Evolutionary conservation across 2,329 filamentous ascomycete species (phyloP).

Genomic region (Apiospora sp.): DNA sequence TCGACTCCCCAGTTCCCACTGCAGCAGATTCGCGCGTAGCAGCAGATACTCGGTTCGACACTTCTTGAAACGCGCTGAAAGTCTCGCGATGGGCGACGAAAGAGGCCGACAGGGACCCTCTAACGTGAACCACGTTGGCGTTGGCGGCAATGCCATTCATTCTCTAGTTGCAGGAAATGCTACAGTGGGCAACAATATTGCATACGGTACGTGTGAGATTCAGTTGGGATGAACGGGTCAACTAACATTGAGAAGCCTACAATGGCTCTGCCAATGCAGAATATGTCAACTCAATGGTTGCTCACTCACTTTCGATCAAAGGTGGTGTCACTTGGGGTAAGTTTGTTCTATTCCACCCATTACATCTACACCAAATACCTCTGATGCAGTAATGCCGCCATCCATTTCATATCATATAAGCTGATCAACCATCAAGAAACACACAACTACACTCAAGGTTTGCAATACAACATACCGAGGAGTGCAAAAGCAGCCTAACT

Average conservation of each 20-base stretch:
- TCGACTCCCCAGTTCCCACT: not conserved
- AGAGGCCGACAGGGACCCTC: not conserved
- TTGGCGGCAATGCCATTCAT: not conserved
- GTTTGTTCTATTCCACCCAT: not conserved
- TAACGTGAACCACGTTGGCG: not conserved
- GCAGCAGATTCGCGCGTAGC: too few relatives aligned
- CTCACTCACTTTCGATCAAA: not conserved
- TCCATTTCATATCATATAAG: not conserved
- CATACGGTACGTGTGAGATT: not conserved
- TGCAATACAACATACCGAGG: not conserved
- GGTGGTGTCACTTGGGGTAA: not conserved
- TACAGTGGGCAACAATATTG: not conserved
- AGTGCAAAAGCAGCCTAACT: not conserved
- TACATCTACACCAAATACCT: not conserved
- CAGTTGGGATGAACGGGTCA: too few relatives aligned
- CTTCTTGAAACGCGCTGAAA: not conserved
- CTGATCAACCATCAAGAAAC: not conserved
- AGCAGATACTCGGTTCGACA: too few relatives aligned
- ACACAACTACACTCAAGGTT: not conserved
- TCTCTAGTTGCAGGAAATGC: not conserved
- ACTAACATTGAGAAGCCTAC: not conserved
- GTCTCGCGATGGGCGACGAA: not conserved
- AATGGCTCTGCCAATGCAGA: not conserved
- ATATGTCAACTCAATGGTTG: not conserved
- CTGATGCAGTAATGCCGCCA: too few relatives aligned